Percentiles rank a stretch among this genome's conserved stretches.
These are phyloP conservation scores for Teunomyces gatunensis DNA, from an alignment of 805 yeast species.

Conservation along the genomic window DNA sequence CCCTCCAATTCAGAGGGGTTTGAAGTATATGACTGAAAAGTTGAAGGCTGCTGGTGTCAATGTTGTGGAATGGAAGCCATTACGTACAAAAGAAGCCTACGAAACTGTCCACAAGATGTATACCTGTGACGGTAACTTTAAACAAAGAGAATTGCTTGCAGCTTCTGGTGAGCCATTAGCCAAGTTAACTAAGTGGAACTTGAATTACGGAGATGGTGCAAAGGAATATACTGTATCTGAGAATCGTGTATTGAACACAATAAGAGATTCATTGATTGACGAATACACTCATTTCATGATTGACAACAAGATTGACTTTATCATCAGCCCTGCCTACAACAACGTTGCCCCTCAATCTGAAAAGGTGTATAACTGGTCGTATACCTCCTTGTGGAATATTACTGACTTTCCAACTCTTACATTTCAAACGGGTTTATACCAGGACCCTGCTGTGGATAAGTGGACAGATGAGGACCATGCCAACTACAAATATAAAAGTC, in stretches of 20 bases:
- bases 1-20: slow-evolving; percentile 57
- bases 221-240: slow-evolving; percentile 45
- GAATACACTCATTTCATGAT: slow-evolving; percentile 54
- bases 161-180: slow-evolving; percentile 69
- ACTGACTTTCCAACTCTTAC: slow-evolving; percentile 68
- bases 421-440: slow-evolving; percentile 60
- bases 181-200: slow-evolving; percentile 61
- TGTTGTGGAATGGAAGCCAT: slow-evolving; percentile 55
- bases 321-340: slow-evolving; percentile 64
- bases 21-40: slow-evolving; percentile 52
- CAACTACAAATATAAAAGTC: slow-evolving; percentile 40
- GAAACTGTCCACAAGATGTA: slow-evolving; percentile 59
- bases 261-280: slow-evolving; percentile 58
- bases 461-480: slow-evolving; percentile 35
- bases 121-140: slow-evolving; percentile 65
- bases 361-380: slow-evolving; percentile 72
- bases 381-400: slow-evolving; percentile 71
- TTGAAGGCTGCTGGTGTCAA: slow-evolving; percentile 58
- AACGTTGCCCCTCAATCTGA: slow-evolving; percentile 71
- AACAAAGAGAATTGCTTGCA: slow-evolving; percentile 49
- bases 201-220: slow-evolving; percentile 59
- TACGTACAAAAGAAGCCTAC: slow-evolving; percentile 55
- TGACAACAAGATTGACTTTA: slow-evolving; percentile 57
- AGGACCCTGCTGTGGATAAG: slow-evolving; percentile 52
- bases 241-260: slow-evolving; percentile 51